phyloP scores from a whole-genome alignment of 2,329 filamentous ascomycete genomes.

The Conoideocrella luteorostrata region DNA sequence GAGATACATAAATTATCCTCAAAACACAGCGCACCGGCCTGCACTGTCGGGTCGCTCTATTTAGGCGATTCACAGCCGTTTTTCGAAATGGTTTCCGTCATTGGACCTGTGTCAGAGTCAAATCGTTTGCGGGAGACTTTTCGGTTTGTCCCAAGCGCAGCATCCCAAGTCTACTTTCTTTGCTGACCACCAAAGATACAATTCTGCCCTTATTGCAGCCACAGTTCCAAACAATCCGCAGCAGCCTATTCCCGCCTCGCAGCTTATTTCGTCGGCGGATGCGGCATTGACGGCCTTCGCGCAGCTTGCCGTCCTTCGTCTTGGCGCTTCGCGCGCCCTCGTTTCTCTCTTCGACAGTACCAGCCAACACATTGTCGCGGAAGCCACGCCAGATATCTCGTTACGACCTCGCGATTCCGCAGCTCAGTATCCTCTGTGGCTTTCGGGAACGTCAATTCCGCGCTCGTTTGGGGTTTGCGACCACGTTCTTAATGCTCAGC shows the following conservation, averaged over 20 bases:
- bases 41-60: no score
- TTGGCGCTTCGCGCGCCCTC: constrained; percentile 33
- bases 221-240: not conserved
- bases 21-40: no score
- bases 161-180: not conserved
- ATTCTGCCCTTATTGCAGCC: not conserved
- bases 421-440: constrained; percentile 8
- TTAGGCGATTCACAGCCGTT: no score
- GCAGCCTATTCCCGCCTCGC: constrained; percentile 3
- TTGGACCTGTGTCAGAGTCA: not conserved
- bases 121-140: not conserved
- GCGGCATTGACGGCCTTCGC: constrained; percentile 37
- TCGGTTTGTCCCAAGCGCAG: constrained; percentile 2
- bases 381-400: constrained; percentile 28
- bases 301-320: constrained; percentile 37
- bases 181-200: constrained; percentile 1
- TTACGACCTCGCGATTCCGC: constrained; percentile 1
- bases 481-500: not conserved
- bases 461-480: constrained; percentile 13
- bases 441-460: constrained; percentile 18
- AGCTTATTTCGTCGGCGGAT: constrained; percentile 21
- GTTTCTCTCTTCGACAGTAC: constrained; percentile 42
- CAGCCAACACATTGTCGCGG: constrained; percentile 40
- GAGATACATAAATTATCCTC: no score
- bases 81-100: no score